Conservation (phyloP, 1,139 yeast genomes). For the Eremothecium coryli region DNA sequence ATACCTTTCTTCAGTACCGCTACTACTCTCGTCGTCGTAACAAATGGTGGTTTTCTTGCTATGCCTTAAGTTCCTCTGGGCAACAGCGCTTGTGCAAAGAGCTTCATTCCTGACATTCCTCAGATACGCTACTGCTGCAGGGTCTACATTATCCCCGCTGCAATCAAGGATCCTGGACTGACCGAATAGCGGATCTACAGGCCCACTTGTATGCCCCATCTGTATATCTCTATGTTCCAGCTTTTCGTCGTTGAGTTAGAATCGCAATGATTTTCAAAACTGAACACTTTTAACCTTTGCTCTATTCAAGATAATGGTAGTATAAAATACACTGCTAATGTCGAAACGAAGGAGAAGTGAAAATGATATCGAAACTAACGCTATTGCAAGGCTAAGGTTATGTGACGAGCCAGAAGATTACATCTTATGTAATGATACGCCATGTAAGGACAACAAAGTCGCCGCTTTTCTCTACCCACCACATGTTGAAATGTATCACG, state of each 20-base stretch:
- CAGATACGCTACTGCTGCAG: conserved; percentile 21
- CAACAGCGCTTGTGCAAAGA: conserved; percentile 18
- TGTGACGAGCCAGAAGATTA: too few species aligned
- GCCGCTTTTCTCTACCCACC: conserved; percentile 11
- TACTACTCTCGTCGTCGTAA: conserved; percentile 4
- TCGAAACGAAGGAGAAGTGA: too few species aligned
- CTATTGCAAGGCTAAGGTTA: too few species aligned
- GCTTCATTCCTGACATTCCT: conserved; percentile 25
- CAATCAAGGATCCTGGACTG: conserved; percentile 24
- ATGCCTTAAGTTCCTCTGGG: neutral
- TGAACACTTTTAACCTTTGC: too few species aligned
- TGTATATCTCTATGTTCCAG: too few species aligned
- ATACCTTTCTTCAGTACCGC: neutral
- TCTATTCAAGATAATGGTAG: too few species aligned
- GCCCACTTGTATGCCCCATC: conserved; percentile 6
- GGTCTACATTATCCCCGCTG: conserved; percentile 21
- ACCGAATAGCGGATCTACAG: conserved; percentile 25
- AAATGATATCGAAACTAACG: too few species aligned
- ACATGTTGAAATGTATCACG: conserved; percentile 16
- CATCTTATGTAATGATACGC: conserved; percentile 15
- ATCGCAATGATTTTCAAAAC: too few species aligned
- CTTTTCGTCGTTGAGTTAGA: too few species aligned
- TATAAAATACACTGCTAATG: too few species aligned
- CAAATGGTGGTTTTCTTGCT: neutral
- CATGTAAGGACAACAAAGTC: conserved; percentile 13